These are phyloP conservation scores for Rosa hybrid DNA, from an alignment of 331 rosid genomes.

Conservation along the genomic window DNA sequence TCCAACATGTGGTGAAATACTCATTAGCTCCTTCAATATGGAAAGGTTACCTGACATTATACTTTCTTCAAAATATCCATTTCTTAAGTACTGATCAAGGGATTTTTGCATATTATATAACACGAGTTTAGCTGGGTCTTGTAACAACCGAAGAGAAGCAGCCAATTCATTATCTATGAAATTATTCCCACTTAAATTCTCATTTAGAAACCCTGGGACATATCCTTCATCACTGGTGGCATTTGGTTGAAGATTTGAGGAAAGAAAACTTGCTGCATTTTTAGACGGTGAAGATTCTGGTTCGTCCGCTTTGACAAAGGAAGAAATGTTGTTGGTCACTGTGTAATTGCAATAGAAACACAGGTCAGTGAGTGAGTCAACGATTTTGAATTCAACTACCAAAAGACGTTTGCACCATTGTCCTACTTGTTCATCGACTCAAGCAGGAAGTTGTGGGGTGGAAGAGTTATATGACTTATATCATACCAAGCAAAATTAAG, in stretches of 20 bases:
- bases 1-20: conserved; percentile 36
- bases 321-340: not conserved
- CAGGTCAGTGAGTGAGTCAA: not conserved
- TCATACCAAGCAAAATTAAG: not conserved
- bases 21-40: conserved; percentile 26
- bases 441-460: not conserved
- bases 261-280: not conserved
- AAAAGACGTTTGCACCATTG: not conserved
- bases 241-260: conserved; percentile 6
- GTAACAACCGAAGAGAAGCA: conserved; percentile 29
- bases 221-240: conserved; percentile 22
- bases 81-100: conserved; percentile 26
- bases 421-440: not conserved
- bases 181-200: conserved; percentile 27
- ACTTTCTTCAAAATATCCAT: conserved; percentile 27
- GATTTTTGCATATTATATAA: conserved; percentile 38
- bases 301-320: conserved; percentile 20
- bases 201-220: conserved; percentile 20
- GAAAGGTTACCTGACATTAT: conserved; percentile 24
- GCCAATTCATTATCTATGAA: conserved; percentile 28
- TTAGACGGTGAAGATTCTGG: conserved; percentile 19
- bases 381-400: not conserved
- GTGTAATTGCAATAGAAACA: conserved; percentile 17
- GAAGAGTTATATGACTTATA: too few relatives aligned
- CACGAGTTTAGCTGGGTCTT: conserved; percentile 53